Evolutionary conservation across 106 monocot genomes (phyloP), one percentile per base, ranked within the genome.

Genomic region (Cymbidium sinense): DNA sequence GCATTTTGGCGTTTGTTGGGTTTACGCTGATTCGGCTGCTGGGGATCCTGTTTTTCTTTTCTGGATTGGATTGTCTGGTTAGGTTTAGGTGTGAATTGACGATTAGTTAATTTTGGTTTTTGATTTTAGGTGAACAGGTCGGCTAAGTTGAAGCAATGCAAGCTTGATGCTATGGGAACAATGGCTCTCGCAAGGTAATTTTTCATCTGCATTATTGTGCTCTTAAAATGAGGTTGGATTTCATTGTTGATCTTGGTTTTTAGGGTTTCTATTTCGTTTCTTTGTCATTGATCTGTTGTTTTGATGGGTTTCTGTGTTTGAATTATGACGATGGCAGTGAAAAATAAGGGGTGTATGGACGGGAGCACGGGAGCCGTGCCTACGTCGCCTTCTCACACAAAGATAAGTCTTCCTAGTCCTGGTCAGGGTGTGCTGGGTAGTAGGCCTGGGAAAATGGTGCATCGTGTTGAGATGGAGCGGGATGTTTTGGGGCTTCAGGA

Each of bases 141-240:
- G 43, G 89, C 92, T 28, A 89, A 85, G 47, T 58, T 92, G 83
- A 92, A 92, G 89, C 89, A 92, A 81, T 87, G 87, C 89, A 92
- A 92, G 85, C 87, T 89, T 43, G 89, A 92, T 70, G 89, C 89
- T 37, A 50, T 79, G 92, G 41, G 92, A 89, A 85, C 92, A 92
- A 69, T 92, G 89, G 89, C 89, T 92, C 34, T 87, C 89, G 36
- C 88, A 89, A 89, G 91, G 91, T 91, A 75, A 50, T 76, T 74
- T 76, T 13, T 20, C 11, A 34, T 78, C 27, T 15, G 37, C 43
- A 31, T 36, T 4, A 50, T 70, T 13, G 3, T 51, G 15, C 41
- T 41, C 36, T n/a, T 11, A 11, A 39, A 27, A 58, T 71, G 29
- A 67, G 12, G 30, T 15, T 33, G 67, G 31, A 15, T 67, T 67